A percentile compares a stretch with the other conserved stretches of the same genome.
Evolutionary conservation across 176 grass and related monocot genomes (phyloP).

Genomic region (Alloteropsis semialata): DNA sequence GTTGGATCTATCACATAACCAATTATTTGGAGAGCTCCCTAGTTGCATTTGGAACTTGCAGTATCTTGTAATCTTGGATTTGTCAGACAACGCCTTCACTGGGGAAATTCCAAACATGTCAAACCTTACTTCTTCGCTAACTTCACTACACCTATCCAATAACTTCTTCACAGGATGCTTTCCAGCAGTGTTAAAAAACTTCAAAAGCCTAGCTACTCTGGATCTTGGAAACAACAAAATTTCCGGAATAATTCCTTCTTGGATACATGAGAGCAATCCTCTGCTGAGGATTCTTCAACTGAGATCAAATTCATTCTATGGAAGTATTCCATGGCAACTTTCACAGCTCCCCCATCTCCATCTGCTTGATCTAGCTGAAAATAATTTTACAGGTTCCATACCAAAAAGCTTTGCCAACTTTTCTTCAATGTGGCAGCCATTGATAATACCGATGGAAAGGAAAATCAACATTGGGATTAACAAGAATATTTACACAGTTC

Average conservation of each 20-base stretch:
- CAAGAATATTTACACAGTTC: too few species aligned
- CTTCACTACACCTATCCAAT: not conserved
- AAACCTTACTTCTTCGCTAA: not conserved
- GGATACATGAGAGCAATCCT: not conserved
- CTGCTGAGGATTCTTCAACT: not conserved
- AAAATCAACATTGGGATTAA: not conserved
- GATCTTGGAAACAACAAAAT: conserved; percentile 19
- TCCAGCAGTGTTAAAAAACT: not conserved
- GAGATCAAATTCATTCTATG: conserved; percentile 25
- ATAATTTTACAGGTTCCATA: conserved; percentile 23
- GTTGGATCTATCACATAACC: conserved; percentile 22
- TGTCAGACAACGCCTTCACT: conserved; percentile 11
- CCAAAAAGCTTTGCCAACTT: not conserved
- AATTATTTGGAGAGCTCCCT: conserved; percentile 25
- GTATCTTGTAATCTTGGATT: not conserved
- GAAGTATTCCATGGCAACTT: conserved; percentile 20
- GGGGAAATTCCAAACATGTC: not conserved
- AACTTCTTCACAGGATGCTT: conserved; percentile 2
- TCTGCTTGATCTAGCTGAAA: conserved; percentile 27
- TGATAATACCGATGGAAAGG: too few species aligned
- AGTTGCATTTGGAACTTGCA: conserved; percentile 18
- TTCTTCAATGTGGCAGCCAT: not conserved
- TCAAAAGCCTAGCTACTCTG: not conserved
- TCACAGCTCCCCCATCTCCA: conserved; percentile 20
- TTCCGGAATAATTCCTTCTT: not conserved